These are phyloP conservation scores for Chloromonas sp. DNA, from an alignment of 163 green algal genomes.

Conservation along the genomic window DNA sequence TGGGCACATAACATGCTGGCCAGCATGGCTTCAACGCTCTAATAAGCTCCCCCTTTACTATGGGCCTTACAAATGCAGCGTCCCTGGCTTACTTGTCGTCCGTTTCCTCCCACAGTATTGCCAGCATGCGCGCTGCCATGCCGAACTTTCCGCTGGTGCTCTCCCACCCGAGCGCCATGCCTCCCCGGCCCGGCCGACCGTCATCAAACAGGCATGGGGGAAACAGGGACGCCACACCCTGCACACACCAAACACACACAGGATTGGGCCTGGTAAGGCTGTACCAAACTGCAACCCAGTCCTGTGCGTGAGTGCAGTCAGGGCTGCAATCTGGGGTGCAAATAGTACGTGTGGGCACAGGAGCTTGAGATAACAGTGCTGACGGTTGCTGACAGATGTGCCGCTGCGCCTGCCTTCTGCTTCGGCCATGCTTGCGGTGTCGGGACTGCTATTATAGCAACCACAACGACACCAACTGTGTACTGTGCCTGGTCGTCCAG, in stretches of 20 bases:
- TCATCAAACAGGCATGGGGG: constrained; percentile 77
- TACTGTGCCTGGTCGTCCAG: not conserved
- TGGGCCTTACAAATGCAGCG: constrained; percentile 2
- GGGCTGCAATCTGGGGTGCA: no score
- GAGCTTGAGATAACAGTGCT: no score
- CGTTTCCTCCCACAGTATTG: constrained; percentile 67
- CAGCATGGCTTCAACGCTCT: no score
- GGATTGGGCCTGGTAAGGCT: not conserved
- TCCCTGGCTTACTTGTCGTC: constrained; percentile 67
- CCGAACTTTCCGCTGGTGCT: constrained; percentile 85
- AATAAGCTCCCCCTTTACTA: no score
- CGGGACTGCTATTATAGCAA: no score
- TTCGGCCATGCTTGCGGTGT: no score
- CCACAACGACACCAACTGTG: not conserved
- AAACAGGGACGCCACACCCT: constrained; percentile 56
- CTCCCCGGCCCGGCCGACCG: constrained; percentile 48
- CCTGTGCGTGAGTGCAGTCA: no score
- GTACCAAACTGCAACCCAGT: not conserved
- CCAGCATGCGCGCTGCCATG: constrained; percentile 83
- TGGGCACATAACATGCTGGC: no score
- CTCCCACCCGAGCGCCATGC: constrained; percentile 70
- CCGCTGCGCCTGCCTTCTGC: no score
- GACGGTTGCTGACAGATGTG: no score
- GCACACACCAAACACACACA: not conserved
- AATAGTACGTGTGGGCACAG: no score